Evolutionary conservation across 306 rosid genomes (phyloP).

Genomic region (Pterocarpus macrocarpus): DNA sequence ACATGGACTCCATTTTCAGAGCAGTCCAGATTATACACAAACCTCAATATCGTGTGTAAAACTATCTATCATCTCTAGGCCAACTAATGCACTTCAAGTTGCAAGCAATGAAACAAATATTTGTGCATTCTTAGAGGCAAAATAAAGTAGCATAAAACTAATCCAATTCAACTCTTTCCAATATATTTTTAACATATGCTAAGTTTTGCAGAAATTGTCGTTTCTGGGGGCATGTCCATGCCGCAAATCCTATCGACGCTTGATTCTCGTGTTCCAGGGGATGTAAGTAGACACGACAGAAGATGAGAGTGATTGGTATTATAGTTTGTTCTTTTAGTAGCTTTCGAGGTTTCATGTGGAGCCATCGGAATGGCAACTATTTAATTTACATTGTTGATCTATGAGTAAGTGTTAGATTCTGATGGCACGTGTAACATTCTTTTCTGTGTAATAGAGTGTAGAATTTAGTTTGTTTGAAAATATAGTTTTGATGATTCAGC

Average conservation of each 20-base stretch:
- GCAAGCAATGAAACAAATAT: constrained; percentile 17
- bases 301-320: constrained; percentile 58
- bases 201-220: constrained; percentile 84
- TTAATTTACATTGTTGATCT: constrained; percentile 42
- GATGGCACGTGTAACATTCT: constrained; percentile 59
- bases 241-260: constrained; percentile 85
- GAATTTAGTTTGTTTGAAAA: constrained; percentile 60
- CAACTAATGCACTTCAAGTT: constrained; percentile 10
- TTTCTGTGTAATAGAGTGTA: constrained; percentile 56
- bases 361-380: constrained; percentile 47
- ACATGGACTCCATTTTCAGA: background rate
- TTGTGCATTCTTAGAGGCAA: constrained; percentile 2
- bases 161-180: background rate
- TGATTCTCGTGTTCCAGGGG: constrained; percentile 65
- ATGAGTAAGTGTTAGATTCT: constrained; percentile 39
- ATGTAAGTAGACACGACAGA: constrained; percentile 63
- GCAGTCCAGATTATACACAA: background rate
- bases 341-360: constrained; percentile 40
- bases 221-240: constrained; percentile 99
- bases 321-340: constrained; percentile 41
- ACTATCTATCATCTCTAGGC: constrained; percentile 17
- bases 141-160: background rate
- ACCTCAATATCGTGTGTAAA: background rate
- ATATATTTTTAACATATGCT: constrained; percentile 18
- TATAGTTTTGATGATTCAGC: constrained; percentile 53